A percentile compares a stretch with the other conserved stretches of the same genome.
phyloP scores from a whole-genome alignment of 768 basidiomycete genomes.

The Tephrocybe sp. region DNA sequence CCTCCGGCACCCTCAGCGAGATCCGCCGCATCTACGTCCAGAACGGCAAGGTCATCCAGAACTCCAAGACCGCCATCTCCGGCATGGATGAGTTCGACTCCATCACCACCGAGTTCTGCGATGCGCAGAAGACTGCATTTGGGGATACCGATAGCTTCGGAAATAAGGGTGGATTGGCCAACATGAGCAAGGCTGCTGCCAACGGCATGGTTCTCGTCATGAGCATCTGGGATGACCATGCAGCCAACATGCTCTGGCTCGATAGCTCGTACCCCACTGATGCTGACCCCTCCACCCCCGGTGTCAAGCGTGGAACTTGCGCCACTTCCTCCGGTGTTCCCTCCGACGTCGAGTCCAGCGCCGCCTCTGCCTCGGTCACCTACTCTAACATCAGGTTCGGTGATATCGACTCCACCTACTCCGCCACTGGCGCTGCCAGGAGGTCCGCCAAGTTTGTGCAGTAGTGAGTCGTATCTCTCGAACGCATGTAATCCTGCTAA shows the following conservation, averaged over 20 bases:
- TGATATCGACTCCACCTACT: constrained; percentile 13
- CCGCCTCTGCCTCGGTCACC: constrained; percentile 30
- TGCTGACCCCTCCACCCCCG: constrained; percentile 19
- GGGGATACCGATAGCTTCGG: constrained; percentile 35
- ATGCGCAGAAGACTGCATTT: constrained; percentile 41
- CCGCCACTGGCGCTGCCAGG: background rate
- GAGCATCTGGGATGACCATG: constrained; percentile 43
- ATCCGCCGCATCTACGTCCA: constrained; percentile 58
- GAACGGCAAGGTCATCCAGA: constrained; percentile 49
- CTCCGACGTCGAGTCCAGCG: constrained; percentile 30
- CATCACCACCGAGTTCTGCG: constrained; percentile 49
- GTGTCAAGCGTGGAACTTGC: constrained; percentile 39
- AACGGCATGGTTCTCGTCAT: constrained; percentile 45
- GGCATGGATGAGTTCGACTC: constrained; percentile 41
- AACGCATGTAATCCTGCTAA: no score
- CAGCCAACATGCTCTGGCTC: constrained; percentile 28
- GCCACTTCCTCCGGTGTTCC: constrained; percentile 36
- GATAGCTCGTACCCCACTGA: constrained; percentile 29
- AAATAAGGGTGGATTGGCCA: background rate
- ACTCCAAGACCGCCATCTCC: constrained; percentile 46
- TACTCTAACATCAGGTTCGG: constrained; percentile 47
- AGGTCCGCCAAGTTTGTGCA: background rate
- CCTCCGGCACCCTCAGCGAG: constrained; percentile 48
- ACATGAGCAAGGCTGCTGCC: constrained; percentile 30
- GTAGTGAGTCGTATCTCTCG: background rate